Conservation (phyloP, 345 rosid genomes). For the Ceriops zippeliana region DNA sequence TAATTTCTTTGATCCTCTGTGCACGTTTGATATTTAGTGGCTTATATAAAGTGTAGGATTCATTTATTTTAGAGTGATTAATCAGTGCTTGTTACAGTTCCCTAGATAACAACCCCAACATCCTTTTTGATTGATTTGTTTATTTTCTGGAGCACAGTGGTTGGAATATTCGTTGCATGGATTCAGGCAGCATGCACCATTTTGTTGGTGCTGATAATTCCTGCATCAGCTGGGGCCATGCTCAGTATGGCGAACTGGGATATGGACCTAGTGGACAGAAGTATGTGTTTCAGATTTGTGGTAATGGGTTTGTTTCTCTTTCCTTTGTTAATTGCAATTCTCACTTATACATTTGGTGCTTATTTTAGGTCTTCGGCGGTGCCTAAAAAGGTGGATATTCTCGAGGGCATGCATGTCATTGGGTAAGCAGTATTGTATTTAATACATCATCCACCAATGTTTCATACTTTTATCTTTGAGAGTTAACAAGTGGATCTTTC, state of each 20-base stretch:
- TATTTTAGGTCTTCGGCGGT: conserved; percentile 77
- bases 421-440: conserved; percentile 41
- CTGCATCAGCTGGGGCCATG: conserved; percentile 99
- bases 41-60: background rate
- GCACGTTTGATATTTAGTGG: background rate
- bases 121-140: background rate
- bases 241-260: conserved; percentile 90
- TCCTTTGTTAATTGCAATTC: background rate
- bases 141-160: conserved; percentile 50
- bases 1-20: background rate
- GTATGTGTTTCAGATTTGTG: conserved; percentile 33
- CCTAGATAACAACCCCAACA: background rate
- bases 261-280: conserved; percentile 93
- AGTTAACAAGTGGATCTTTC: conserved; percentile 1
- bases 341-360: conserved; percentile 13
- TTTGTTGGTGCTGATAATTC: conserved; percentile 97
- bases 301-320: background rate
- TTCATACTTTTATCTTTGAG: background rate
- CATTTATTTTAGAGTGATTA: background rate
- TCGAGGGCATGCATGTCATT: conserved; percentile 87
- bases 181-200: conserved; percentile 93
- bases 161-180: conserved; percentile 97
- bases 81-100: background rate
- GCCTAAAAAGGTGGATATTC: conserved; percentile 88
- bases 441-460: background rate